Evolutionary conservation across 83 land plant species (phyloP), one percentile per base, ranked within the genome.

Genomic region (Larix sibirica): DNA sequence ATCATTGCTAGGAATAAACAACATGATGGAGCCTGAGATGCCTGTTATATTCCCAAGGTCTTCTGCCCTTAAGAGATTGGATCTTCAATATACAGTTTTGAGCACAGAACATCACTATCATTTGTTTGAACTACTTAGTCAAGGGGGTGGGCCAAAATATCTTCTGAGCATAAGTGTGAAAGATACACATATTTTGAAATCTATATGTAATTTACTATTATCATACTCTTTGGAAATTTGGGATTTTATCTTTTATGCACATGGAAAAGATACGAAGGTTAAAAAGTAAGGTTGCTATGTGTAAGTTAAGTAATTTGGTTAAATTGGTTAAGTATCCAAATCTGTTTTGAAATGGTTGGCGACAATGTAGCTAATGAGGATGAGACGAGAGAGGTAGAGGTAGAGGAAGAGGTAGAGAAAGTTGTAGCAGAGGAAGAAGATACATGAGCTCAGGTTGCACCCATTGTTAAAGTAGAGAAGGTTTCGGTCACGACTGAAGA

Each of bases 401-500:
- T 47, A 47, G 83, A 83, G 80, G 87, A 62, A 24, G 87, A 60
- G 40, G 67, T 68, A 24, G 69, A 68, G 8, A 73, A 77, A 62
- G 83, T 62, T 44, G 82, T 77, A 18, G 96, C 82, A 42, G 95
- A 90, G 60, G 97, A 93, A 58, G 97, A 95, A 75, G 97, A 93
- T 82, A 95, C 97, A 20, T 96, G 97, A 7, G 96, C 97, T 38
- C 87, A 90, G 78, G 81, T 95, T 64, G 96, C 94, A 18, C 97
- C 97, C 40, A 95, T 95, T 80, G 92, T 95, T 63, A 83, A 77
- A 79, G 90, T 95, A 75, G 90, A 92, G 86, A 96, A 91, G 63
- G 98, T 95, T 65, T 87, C 93, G 40, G 87, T 95, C 80, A 88
- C 87, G 77, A 95, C 98, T 84, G 98, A 97, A 67, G 98, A 96